Percentiles rank a stretch among this genome's conserved stretches.
Conservation (phyloP, 2,329 filamentous ascomycete genomes). For the Xylaria sp. region DNA sequence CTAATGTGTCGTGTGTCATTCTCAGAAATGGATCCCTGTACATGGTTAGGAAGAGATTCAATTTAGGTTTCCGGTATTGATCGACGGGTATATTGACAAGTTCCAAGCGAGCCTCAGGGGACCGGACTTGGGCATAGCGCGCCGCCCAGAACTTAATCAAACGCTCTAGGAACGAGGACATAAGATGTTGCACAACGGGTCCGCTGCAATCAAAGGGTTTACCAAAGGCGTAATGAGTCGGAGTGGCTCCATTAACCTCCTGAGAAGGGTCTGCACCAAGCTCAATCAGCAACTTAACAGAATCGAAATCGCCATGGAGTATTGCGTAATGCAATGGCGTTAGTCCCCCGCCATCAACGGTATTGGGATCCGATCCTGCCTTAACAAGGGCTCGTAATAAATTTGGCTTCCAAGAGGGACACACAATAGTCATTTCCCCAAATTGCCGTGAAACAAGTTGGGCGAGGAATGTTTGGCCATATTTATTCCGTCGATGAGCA, state of each 20-base stretch:
- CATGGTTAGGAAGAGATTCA: not conserved
- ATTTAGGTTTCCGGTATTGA: not conserved
- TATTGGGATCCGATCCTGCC: constrained; percentile 16
- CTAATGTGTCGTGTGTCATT: not conserved
- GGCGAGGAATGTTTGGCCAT: constrained; percentile 19
- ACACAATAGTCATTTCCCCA: not conserved
- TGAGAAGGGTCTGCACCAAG: constrained; percentile 18
- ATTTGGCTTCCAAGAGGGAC: constrained; percentile 21
- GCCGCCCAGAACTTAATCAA: not conserved
- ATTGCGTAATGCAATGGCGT: constrained; percentile 22
- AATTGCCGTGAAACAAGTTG: constrained; percentile 21
- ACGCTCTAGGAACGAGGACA: not conserved
- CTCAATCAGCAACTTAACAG: constrained; percentile 16
- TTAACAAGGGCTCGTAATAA: constrained; percentile 15
- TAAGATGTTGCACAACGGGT: not conserved
- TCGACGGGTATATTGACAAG: not conserved
- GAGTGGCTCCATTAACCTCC: not conserved
- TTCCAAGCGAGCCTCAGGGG: not conserved
- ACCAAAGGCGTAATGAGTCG: constrained; percentile 28
- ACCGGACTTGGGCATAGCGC: not conserved
- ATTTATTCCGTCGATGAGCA: constrained; percentile 8
- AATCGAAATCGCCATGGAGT: constrained; percentile 3
- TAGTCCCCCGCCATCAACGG: constrained; percentile 14
- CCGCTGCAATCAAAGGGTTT: constrained; percentile 13
- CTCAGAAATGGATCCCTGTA: not conserved